These are phyloP conservation scores for Blastobotrys apis DNA, from an alignment of 1,139 yeast genomes.

Conservation along the genomic window DNA sequence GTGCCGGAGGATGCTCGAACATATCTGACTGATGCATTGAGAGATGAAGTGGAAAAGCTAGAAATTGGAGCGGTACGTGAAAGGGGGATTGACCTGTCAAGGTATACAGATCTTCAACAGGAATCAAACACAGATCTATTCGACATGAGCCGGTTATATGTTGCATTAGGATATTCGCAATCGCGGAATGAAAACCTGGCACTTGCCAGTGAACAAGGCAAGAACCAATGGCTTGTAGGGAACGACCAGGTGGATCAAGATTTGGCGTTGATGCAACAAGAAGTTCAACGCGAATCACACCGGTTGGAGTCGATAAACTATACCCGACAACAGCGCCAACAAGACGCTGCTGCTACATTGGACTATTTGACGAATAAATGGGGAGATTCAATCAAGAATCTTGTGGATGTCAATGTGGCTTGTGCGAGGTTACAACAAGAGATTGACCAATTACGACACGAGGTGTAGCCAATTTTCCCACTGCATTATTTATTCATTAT, in stretches of 20 bases:
- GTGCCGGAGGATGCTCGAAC: constrained; percentile 11
- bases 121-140: constrained; percentile 14
- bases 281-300: constrained; percentile 21
- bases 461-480: too few species aligned
- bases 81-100: constrained; percentile 33
- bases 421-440: constrained; percentile 6
- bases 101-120: constrained; percentile 24
- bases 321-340: constrained; percentile 25
- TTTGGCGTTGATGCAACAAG: constrained; percentile 24
- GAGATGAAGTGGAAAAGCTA: constrained; percentile 26
- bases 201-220: constrained; percentile 29
- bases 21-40: constrained; percentile 18
- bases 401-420: constrained; percentile 32
- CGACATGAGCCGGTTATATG: constrained; percentile 25
- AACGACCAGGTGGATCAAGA: constrained; percentile 31
- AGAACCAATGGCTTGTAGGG: constrained; percentile 35
- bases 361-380: constrained; percentile 28
- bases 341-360: constrained; percentile 25
- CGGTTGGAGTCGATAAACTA: constrained; percentile 25
- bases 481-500: too few species aligned
- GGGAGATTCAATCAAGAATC: constrained; percentile 25
- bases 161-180: constrained; percentile 30
- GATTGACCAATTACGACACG: neutral
- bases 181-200: constrained; percentile 30
- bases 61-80: constrained; percentile 28